These are phyloP conservation scores for Debaryomycetaceae sp. DNA, from an alignment of 1,139 yeast species.

Conservation along the genomic window DNA sequence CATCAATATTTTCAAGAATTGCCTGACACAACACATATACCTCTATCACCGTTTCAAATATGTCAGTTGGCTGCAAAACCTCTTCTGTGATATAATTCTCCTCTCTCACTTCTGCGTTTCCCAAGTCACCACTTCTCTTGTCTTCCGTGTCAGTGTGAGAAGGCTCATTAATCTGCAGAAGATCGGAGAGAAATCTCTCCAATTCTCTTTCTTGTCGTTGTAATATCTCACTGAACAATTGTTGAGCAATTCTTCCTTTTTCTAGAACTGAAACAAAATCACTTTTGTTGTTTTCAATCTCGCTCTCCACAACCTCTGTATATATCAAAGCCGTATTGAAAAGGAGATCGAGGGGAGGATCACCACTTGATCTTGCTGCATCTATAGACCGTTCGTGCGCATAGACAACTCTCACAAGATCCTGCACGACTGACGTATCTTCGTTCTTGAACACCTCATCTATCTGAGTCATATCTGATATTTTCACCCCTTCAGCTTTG, in stretches of 20 bases:
- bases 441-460: conserved; percentile 36
- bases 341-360: conserved; percentile 36
- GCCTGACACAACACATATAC: conserved; percentile 30
- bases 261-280: conserved; percentile 14
- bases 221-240: conserved; percentile 15
- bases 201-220: conserved; percentile 23
- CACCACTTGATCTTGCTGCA: conserved; percentile 7
- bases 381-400: conserved; percentile 37
- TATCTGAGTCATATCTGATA: conserved; percentile 35
- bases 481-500: conserved; percentile 41
- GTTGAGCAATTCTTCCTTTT: conserved; percentile 16
- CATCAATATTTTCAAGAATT: conserved; percentile 20
- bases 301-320: conserved; percentile 43
- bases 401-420: conserved; percentile 27
- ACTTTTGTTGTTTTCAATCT: conserved; percentile 14
- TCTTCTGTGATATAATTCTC: conserved; percentile 24
- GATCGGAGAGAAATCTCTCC: conserved; percentile 25
- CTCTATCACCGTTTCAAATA: conserved; percentile 34
- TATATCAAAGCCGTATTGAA: conserved; percentile 48
- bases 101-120: conserved; percentile 7
- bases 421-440: conserved; percentile 34
- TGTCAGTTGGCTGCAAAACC: conserved; percentile 36
- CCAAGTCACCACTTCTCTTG: not conserved
- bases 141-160: not conserved
- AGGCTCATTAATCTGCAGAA: conserved; percentile 11